Evolutionary conservation across 129 eudicot genomes (phyloP), one percentile per base, ranked within the genome.

Genomic region (Helianthus tuberosus): DNA sequence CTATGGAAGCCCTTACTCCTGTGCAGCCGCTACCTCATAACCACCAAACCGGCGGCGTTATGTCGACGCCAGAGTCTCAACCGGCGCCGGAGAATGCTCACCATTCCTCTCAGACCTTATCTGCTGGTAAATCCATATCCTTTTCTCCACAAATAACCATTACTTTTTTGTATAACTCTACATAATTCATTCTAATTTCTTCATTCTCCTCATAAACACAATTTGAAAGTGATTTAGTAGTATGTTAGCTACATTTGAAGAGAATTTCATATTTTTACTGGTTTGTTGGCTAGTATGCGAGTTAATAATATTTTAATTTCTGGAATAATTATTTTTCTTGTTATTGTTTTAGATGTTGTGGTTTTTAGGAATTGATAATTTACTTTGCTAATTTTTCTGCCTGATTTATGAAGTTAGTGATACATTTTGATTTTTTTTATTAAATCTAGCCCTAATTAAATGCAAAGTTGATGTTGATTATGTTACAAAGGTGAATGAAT

Each of bases 1-100:
- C 12, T 5, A 91, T 72, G 89, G 88, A 0, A 87, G 89, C 69
- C 57, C 57, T 48, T 23, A 14, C 6, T 5, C 68, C 20, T 36
- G 13, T 20, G 57, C 55, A 11, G 12, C 41, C 39, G 41, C 23
- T 44, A 11, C 11, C 66, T 14, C 14, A 43, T 15, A 59, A 44
- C 60, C 68, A 57, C 59, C 68, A 25, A 27, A 17, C 58, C 6
- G 17, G 3, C 23, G 12, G 27, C 36, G 44, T 1, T 59, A 20
- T 23, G 67, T 25, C 55, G 57, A 1, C 0, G 27, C 57, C 68
- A 44, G 46, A 23, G 46, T 12, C 58, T 59, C 68, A 59, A 23
- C 11, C 76, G 59, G 2, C 46, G 68, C 46, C 57, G 77, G 16
- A 72, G 48, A 72, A 58, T 11, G 27, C 29, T 13, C 55, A 13